Evolutionary conservation across 805 yeast species (phyloP).

Genomic region (Lipomyces lipofer): DNA sequence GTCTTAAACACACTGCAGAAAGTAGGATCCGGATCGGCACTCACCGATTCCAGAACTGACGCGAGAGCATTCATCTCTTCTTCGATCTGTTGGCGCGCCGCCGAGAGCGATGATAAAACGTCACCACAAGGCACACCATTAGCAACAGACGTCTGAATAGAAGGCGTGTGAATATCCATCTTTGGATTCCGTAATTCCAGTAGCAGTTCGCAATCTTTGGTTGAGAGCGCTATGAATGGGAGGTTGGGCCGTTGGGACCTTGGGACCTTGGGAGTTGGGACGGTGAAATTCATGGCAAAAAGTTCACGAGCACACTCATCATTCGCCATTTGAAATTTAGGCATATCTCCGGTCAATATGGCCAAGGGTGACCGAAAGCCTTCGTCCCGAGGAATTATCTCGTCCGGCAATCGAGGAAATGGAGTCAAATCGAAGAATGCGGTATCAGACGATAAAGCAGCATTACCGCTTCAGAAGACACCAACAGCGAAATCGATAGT

Average conservation of each 20-base stretch:
- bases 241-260: no score
- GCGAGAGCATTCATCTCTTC: slow-evolving; percentile 18
- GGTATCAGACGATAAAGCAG: slow-evolving; percentile 4
- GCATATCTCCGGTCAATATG: slow-evolving; percentile 9
- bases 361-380: slow-evolving; percentile 25
- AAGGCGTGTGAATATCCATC: slow-evolving; percentile 8
- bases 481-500: slow-evolving; percentile 44
- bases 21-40: not conserved
- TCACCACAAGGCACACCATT: not conserved
- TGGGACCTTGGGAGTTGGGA: no score
- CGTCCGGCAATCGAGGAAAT: slow-evolving; percentile 29
- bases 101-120: not conserved
- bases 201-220: no score
- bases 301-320: no score
- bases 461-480: slow-evolving; percentile 20
- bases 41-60: slow-evolving; percentile 20
- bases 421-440: slow-evolving; percentile 13
- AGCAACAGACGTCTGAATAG: not conserved
- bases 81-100: slow-evolving; percentile 16
- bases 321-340: no score
- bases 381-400: slow-evolving; percentile 18
- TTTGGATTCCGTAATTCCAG: no score
- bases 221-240: no score
- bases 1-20: no score
- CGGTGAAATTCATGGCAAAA: no score